Evolutionary conservation across 179 eudicot species (phyloP).

Genomic region (Gypsophila paniculata): DNA sequence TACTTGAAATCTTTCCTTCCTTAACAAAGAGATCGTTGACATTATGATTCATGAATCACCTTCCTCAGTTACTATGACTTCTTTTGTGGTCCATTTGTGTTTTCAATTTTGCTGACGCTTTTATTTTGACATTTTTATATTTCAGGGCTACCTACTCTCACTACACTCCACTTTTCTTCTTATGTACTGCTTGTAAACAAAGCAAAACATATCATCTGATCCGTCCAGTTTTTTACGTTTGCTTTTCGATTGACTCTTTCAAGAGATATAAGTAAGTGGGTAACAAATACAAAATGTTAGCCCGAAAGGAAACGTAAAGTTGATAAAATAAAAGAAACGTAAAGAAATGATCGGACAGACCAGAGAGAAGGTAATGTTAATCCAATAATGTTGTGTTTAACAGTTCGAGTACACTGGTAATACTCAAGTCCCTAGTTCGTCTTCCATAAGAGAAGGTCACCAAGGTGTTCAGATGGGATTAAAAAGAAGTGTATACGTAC

Average conservation of each 20-base stretch:
- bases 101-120: slow-evolving; percentile 10
- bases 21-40: slow-evolving; percentile 17
- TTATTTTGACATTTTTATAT: not conserved
- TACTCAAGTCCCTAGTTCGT: too few relatives aligned
- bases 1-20: slow-evolving; percentile 16
- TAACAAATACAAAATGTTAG: too few relatives aligned
- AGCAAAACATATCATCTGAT: not conserved
- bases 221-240: too few relatives aligned
- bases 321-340: too few relatives aligned
- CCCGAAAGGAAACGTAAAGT: too few relatives aligned
- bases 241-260: too few relatives aligned
- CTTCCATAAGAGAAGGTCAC: not conserved
- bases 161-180: not conserved
- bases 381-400: too few relatives aligned
- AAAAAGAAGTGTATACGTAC: not conserved
- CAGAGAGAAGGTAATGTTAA: too few relatives aligned
- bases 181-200: not conserved
- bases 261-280: too few relatives aligned
- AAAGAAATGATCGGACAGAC: too few relatives aligned
- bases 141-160: not conserved
- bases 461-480: not conserved
- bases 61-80: not conserved
- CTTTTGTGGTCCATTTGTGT: not conserved
- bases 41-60: slow-evolving; percentile 11
- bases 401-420: too few relatives aligned